phyloP scores from a whole-genome alignment of 768 basidiomycete species.

The Mycena filopes region DNA sequence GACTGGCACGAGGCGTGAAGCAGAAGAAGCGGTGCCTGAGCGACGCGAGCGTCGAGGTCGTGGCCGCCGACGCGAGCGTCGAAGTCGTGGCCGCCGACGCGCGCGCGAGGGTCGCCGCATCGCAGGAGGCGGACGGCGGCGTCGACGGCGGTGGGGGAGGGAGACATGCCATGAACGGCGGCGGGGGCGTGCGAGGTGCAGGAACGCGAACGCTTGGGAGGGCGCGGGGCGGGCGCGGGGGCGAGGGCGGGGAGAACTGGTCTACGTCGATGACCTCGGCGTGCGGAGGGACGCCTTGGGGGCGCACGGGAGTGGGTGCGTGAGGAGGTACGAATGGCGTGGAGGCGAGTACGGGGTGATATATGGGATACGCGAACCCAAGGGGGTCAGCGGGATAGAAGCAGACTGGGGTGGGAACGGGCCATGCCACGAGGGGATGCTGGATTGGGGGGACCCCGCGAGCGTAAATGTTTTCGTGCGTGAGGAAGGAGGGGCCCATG shows the following conservation, averaged over 20 bases:
- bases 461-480: constrained; percentile 9
- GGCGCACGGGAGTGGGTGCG: neutral
- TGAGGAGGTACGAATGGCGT: neutral
- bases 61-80: neutral
- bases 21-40: neutral
- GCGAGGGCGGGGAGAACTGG: neutral
- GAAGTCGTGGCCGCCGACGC: neutral
- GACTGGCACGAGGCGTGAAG: neutral
- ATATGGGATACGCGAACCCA: neutral
- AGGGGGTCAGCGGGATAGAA: constrained; percentile 1
- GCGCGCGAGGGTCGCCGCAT: neutral
- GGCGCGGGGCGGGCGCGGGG: neutral
- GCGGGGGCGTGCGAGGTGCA: neutral
- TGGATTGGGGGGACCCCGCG: constrained; percentile 9
- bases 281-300: neutral
- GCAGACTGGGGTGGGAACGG: neutral
- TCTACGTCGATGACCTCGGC: constrained; percentile 18
- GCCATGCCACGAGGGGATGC: neutral
- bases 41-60: neutral
- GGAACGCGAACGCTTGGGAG: neutral
- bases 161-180: neutral
- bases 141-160: neutral
- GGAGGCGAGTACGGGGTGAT: neutral
- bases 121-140: neutral
- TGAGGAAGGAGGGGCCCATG: constrained; percentile 1